Evolutionary conservation across 1,284 basidiomycete genomes (phyloP).

Genomic region (Sporisorium sorghi): DNA sequence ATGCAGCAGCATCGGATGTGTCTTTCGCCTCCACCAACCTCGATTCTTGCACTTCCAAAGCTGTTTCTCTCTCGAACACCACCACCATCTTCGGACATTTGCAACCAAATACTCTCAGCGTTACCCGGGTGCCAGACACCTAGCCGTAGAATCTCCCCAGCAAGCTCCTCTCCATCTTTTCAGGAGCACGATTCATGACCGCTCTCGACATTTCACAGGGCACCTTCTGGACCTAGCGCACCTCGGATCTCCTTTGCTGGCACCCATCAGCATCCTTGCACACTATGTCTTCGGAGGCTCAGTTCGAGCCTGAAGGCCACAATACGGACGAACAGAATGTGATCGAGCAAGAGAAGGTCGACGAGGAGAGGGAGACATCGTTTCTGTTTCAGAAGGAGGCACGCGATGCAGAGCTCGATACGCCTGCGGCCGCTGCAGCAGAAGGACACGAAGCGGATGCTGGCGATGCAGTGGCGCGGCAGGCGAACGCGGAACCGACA

Average conservation of each 20-base stretch:
- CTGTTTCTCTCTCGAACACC: background rate
- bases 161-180: background rate
- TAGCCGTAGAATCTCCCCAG: background rate
- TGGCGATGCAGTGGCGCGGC: background rate
- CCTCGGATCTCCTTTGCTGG: background rate
- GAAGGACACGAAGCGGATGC: background rate
- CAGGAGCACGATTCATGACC: background rate
- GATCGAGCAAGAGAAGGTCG: constrained; percentile 35
- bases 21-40: constrained; percentile 28
- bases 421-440: background rate
- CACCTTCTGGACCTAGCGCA: background rate
- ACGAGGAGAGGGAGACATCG: constrained; percentile 46
- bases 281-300: constrained; percentile 45
- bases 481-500: background rate
- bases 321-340: constrained; percentile 41
- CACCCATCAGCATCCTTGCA: background rate
- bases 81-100: background rate
- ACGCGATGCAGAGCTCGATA: constrained; percentile 7
- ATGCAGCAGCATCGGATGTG: constrained; percentile 10
- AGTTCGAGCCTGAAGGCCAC: constrained; percentile 15
- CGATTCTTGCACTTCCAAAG: background rate
- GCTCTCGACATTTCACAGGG: background rate
- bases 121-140: background rate
- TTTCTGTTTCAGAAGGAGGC: constrained; percentile 24
- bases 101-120: background rate